Evolutionary conservation across 2,329 filamentous ascomycete genomes (phyloP).

Genomic region (Fusarium verrucosum): DNA sequence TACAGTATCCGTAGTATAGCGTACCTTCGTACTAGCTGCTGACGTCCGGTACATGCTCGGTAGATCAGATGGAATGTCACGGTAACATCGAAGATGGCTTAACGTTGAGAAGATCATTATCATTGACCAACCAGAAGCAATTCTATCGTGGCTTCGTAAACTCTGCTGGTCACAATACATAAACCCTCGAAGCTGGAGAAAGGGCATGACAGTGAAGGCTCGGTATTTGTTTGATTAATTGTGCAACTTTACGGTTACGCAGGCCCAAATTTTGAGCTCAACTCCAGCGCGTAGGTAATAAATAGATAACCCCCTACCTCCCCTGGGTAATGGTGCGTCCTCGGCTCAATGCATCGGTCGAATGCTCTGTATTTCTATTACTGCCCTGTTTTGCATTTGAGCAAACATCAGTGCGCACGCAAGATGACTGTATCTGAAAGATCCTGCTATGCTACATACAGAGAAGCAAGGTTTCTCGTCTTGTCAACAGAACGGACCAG

Average conservation of each 20-base stretch:
- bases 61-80: conserved; percentile 19
- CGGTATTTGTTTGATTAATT: conserved; percentile 19
- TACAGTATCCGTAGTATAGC: no score
- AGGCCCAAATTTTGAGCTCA: conserved; percentile 15
- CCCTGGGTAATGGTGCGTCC: no score
- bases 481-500: background rate
- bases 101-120: background rate
- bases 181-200: background rate
- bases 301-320: no score
- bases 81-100: conserved; percentile 8
- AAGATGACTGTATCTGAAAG: background rate
- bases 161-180: background rate
- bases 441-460: background rate
- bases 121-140: background rate
- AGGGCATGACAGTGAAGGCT: background rate
- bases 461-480: background rate
- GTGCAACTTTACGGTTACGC: conserved; percentile 4
- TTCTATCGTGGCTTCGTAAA: background rate
- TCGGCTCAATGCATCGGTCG: background rate
- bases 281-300: background rate
- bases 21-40: no score
- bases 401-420: background rate
- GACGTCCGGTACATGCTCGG: no score
- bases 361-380: background rate
- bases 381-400: background rate